Conservation (phyloP, 1,139 yeast species). For the Candida sojae region DNA sequence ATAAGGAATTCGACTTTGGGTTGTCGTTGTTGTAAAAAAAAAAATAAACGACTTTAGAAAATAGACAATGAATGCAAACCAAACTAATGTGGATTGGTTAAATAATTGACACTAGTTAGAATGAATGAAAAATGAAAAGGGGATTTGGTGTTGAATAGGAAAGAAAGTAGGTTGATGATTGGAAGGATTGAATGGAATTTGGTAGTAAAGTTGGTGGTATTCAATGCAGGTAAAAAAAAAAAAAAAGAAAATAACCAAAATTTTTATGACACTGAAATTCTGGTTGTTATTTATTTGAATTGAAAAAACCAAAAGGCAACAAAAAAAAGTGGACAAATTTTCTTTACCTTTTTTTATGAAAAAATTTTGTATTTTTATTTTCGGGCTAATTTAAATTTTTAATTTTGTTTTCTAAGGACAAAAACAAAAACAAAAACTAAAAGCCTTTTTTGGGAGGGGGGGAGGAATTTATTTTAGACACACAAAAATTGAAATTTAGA, state of each 20-base stretch:
- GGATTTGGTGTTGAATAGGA: no score
- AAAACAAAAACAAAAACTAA: not conserved
- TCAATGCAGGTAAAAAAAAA: not conserved
- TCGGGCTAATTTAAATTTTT: no score
- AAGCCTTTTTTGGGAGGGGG: not conserved
- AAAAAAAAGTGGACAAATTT: not conserved
- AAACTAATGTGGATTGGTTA: not conserved
- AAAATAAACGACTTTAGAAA: not conserved
- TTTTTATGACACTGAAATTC: constrained; percentile 2
- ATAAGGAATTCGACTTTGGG: not conserved
- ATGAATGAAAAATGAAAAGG: no score
- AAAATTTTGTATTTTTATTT: no score
- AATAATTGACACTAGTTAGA: no score
- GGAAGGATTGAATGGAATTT: no score
- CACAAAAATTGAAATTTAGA: not conserved
- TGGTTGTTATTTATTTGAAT: not conserved
- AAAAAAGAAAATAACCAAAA: not conserved
- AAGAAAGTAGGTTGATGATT: no score
- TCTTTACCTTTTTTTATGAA: not conserved
- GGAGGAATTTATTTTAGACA: not conserved
- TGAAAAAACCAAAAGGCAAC: not conserved
- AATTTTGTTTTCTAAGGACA: no score
- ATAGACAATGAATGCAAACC: constrained; percentile 2
- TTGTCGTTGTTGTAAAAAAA: not conserved
- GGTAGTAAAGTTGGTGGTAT: no score